Evolutionary conservation across 2,329 filamentous ascomycete species (phyloP).

Genomic region (Graphiopsis chlorocephala): DNA sequence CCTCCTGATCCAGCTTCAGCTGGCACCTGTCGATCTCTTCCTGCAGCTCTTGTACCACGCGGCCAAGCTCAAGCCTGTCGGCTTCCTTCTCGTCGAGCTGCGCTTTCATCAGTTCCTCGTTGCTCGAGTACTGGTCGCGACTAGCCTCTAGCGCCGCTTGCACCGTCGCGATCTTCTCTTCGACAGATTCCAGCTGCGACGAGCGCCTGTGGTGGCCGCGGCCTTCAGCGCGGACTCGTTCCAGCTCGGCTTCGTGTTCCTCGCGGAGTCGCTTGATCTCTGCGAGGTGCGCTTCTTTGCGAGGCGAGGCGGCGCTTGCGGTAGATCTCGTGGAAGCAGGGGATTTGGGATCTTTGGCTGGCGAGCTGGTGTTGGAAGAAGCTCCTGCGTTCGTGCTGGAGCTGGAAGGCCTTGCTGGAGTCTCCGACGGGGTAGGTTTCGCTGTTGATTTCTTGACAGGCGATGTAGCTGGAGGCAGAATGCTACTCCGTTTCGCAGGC

Average conservation of each 20-base stretch:
- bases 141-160: conserved; percentile 19
- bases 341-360: neutral
- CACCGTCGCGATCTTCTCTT: conserved; percentile 30
- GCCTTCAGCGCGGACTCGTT: conserved; percentile 25
- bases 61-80: conserved; percentile 30
- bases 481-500: neutral
- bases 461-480: neutral
- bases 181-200: conserved; percentile 32
- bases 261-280: conserved; percentile 22
- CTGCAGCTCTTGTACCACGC: conserved; percentile 33
- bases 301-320: conserved; percentile 2
- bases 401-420: neutral
- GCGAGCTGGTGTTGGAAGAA: neutral
- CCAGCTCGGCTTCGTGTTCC: conserved; percentile 24
- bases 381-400: neutral
- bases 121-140: conserved; percentile 24
- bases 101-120: conserved; percentile 31
- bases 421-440: neutral
- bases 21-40: conserved; percentile 36
- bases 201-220: conserved; percentile 28
- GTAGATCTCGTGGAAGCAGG: neutral
- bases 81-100: conserved; percentile 31
- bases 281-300: conserved; percentile 22
- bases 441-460: neutral
- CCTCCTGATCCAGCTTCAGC: conserved; percentile 33